Conservation (phyloP, 2,329 filamentous ascomycete genomes). For the Exophiala viscosa region DNA sequence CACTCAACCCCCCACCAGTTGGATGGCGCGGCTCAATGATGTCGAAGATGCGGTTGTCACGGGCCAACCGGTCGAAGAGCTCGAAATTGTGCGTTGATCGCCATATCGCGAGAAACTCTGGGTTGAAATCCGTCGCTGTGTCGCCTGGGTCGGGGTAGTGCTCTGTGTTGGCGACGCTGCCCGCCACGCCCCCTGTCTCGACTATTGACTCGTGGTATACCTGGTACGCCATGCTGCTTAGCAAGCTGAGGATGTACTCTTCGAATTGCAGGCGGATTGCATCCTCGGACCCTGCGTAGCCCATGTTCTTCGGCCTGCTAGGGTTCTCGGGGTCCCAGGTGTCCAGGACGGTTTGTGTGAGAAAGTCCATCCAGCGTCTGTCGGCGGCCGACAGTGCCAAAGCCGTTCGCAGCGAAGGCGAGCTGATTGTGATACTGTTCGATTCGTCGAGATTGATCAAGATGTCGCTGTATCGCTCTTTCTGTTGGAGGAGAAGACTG, state of each 20-base stretch:
- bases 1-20: conserved; percentile 83
- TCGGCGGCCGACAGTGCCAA: conserved; percentile 79
- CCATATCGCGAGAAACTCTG: conserved; percentile 86
- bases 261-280: conserved; percentile 97
- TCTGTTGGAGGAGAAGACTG: conserved; percentile 86
- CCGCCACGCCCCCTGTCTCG: conserved; percentile 2
- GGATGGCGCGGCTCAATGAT: conserved; percentile 91
- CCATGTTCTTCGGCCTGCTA: conserved; percentile 84
- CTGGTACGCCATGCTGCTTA: conserved; percentile 87
- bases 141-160: conserved; percentile 53
- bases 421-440: conserved; percentile 75
- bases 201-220: conserved; percentile 19
- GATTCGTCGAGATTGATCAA: conserved; percentile 82
- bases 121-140: conserved; percentile 76
- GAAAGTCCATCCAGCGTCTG: conserved; percentile 91
- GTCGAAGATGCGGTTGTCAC: conserved; percentile 78
- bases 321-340: conserved; percentile 96
- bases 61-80: conserved; percentile 73
- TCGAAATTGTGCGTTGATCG: conserved; percentile 83
- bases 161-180: conserved; percentile 48
- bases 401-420: conserved; percentile 69
- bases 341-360: conserved; percentile 88
- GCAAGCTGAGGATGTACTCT: conserved; percentile 85
- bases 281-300: conserved; percentile 92
- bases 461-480: conserved; percentile 92